These are phyloP conservation scores for Cryoendolithus antarcticus DNA, from an alignment of 2,329 filamentous ascomycete genomes.

Conservation along the genomic window DNA sequence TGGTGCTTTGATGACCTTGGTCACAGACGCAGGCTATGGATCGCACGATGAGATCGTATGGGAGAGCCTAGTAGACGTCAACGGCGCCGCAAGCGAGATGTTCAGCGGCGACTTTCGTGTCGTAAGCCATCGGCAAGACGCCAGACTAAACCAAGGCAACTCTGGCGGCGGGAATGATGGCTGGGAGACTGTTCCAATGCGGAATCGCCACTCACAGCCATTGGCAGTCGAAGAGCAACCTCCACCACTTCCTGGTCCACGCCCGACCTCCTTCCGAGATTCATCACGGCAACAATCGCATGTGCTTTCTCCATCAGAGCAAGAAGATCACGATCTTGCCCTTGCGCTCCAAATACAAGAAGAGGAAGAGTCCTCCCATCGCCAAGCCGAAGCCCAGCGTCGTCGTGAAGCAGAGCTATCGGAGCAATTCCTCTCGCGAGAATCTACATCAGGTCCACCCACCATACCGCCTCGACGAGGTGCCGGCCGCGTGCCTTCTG, in stretches of 20 bases:
- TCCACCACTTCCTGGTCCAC: slow-evolving; percentile 16
- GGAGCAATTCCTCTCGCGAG: slow-evolving; percentile 48
- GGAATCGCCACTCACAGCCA: slow-evolving; percentile 17
- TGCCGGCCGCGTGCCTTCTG: background rate
- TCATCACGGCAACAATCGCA: background rate
- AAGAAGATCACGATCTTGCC: slow-evolving; percentile 75
- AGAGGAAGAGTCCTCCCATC: slow-evolving; percentile 73
- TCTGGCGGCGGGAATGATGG: slow-evolving; percentile 26
- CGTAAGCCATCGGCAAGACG: slow-evolving; percentile 49
- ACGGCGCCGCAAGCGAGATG: slow-evolving; percentile 68
- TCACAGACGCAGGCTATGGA: slow-evolving; percentile 86
- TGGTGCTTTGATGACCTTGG: slow-evolving; percentile 63
- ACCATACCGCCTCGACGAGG: slow-evolving; percentile 16
- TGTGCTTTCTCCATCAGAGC: slow-evolving; percentile 38
- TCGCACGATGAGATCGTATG: slow-evolving; percentile 85
- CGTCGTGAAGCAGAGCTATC: slow-evolving; percentile 56
- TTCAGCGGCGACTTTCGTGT: slow-evolving; percentile 82
- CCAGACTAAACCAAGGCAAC: slow-evolving; percentile 12
- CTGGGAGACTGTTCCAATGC: slow-evolving; percentile 44
- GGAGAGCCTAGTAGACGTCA: slow-evolving; percentile 86
- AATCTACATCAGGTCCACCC: slow-evolving; percentile 34
- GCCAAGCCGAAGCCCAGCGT: slow-evolving; percentile 43
- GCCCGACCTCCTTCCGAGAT: slow-evolving; percentile 8
- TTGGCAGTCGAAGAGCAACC: slow-evolving; percentile 9
- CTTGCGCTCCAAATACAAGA: slow-evolving; percentile 88